These are phyloP conservation scores for Aspergillus sp. DNA, from an alignment of 2,329 filamentous ascomycete genomes.

Conservation along the genomic window DNA sequence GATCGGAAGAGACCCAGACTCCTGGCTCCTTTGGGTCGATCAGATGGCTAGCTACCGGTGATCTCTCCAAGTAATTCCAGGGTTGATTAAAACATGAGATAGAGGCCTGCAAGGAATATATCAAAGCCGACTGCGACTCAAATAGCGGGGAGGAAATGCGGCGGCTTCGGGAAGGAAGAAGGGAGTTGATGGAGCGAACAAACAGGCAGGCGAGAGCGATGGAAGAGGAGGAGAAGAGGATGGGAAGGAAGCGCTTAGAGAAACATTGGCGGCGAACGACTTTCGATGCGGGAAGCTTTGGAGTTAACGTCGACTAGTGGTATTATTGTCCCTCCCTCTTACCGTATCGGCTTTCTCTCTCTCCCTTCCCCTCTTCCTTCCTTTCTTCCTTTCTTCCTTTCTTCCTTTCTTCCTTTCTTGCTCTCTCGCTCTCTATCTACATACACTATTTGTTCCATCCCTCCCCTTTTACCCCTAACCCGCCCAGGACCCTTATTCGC, in stretches of 20 bases:
- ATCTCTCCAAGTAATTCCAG: neutral
- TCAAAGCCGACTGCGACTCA: neutral
- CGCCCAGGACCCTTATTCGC: too few relatives aligned
- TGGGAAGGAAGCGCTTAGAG: slow-evolving; percentile 18
- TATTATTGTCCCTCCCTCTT: neutral
- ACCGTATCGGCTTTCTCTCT: neutral
- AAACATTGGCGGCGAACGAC: slow-evolving; percentile 1
- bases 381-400: too few relatives aligned
- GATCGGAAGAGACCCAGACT: slow-evolving; percentile 17
- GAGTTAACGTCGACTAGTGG: neutral
- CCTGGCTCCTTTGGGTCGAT: slow-evolving; percentile 10
- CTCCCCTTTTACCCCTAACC: too few relatives aligned
- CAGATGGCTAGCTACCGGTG: neutral
- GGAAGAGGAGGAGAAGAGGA: slow-evolving; percentile 15
- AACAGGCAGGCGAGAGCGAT: slow-evolving; percentile 8
- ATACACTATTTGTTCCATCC: too few relatives aligned
- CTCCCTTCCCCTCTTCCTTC: too few relatives aligned
- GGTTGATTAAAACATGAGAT: slow-evolving; percentile 2
- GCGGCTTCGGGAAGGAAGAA: neutral
- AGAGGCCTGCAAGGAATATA: neutral
- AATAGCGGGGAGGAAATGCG: neutral
- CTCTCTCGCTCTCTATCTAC: too few relatives aligned
- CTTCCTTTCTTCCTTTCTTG: too few relatives aligned
- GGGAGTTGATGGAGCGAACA: neutral
- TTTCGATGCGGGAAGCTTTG: neutral